Evolutionary conservation across 805 yeast genomes (phyloP).

Genomic region (Wickerhamomyces mucosus): DNA sequence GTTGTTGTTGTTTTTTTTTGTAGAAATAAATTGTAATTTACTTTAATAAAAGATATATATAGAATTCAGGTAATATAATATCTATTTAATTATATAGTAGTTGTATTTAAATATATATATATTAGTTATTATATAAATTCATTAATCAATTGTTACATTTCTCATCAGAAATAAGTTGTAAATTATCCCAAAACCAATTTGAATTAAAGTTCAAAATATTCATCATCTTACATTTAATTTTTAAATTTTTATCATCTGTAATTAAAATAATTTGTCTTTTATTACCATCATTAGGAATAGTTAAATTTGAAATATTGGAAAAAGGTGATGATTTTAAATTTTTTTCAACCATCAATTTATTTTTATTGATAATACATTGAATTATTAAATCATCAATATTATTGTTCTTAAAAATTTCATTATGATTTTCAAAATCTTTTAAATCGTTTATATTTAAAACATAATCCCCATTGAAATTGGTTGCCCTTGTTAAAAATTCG

Average conservation of each 20-base stretch:
- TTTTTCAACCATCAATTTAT: slow-evolving; percentile 4
- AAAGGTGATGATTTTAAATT: too few species aligned
- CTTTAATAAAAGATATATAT: too few species aligned
- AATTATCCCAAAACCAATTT: slow-evolving; percentile 47
- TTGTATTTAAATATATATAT: too few species aligned
- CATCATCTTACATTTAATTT: slow-evolving; percentile 51
- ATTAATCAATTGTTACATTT: slow-evolving; percentile 51
- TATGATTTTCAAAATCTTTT: slow-evolving; percentile 60
- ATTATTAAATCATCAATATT: slow-evolving; percentile 62
- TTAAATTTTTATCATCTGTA: slow-evolving; percentile 69
- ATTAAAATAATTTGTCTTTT: slow-evolving; percentile 40
- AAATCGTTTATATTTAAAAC: slow-evolving; percentile 66
- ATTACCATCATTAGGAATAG: slow-evolving; percentile 5
- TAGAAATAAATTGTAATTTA: too few species aligned
- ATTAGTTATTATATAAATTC: too few species aligned
- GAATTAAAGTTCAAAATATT: slow-evolving; percentile 48
- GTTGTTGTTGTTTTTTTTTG: too few species aligned
- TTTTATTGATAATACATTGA: slow-evolving; percentile 25
- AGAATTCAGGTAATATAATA: too few species aligned
- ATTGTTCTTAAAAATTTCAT: slow-evolving; percentile 50
- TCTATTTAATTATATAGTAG: too few species aligned
- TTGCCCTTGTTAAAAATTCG: slow-evolving; percentile 45
- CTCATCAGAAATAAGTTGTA: slow-evolving; percentile 35
- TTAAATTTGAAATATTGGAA: slow-evolving; percentile 2
- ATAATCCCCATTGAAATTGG: slow-evolving; percentile 60